Evolutionary conservation across 345 rosid genomes (phyloP).

Genomic region (Eucalyptus cladocalyx): DNA sequence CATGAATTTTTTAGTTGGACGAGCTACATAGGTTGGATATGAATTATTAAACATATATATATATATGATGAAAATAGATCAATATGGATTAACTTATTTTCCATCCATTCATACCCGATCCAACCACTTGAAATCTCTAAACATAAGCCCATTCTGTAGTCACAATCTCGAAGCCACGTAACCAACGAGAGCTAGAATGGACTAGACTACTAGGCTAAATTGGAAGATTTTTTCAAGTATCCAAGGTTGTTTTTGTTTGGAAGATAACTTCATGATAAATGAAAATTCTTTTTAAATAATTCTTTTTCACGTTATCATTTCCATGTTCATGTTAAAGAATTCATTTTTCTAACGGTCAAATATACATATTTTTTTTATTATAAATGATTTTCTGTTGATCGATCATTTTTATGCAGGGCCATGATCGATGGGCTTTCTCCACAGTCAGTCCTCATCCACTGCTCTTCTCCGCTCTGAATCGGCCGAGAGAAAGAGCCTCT

Average conservation of each 20-base stretch:
- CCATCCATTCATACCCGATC: not conserved
- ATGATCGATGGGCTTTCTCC: not conserved
- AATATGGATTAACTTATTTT: not conserved
- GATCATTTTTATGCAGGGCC: not conserved
- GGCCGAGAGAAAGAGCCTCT: not conserved
- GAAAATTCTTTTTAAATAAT: not conserved
- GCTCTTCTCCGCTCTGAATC: not conserved
- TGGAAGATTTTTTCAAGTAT: not conserved
- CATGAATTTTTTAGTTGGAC: not conserved
- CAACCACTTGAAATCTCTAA: not conserved
- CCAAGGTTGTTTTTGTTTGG: not conserved
- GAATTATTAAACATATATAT: not conserved
- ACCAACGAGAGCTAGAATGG: not conserved
- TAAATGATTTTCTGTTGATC: rapidly evolving
- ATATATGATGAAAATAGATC: not conserved
- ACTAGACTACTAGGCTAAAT: not conserved
- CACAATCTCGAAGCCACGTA: not conserved
- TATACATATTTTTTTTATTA: not conserved
- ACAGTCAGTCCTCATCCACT: not conserved
- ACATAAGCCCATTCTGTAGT: too few species aligned
- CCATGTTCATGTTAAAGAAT: not conserved
- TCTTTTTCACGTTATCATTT: not conserved
- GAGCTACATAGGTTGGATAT: not conserved
- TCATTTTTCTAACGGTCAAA: not conserved
- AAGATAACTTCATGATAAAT: rapidly evolving